A percentile compares a stretch with the other conserved stretches of the same genome.
Conservation (phyloP, 2,329 filamentous ascomycete species). For the Aspergillus udagawae region DNA sequence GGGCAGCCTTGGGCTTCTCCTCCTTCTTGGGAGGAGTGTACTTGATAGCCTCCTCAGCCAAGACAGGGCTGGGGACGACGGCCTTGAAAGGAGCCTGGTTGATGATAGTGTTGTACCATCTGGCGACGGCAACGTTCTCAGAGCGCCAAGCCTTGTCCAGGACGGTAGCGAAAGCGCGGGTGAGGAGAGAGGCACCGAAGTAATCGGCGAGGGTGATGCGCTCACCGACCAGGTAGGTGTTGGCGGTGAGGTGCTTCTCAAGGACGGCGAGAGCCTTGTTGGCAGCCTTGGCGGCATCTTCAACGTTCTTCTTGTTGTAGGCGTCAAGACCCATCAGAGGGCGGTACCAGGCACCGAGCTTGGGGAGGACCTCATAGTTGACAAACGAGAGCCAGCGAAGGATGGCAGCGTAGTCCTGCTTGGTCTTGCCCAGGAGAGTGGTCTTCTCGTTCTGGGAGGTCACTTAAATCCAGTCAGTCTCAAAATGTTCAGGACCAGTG, state of each 20-base stretch:
- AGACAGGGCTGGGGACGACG: constrained; percentile 68
- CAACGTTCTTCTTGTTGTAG: constrained; percentile 98
- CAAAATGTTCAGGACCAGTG: constrained; percentile 7
- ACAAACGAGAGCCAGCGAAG: constrained; percentile 97
- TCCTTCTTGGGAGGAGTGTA: constrained; percentile 71
- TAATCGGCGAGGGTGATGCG: constrained; percentile 94
- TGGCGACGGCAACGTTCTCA: constrained; percentile 77
- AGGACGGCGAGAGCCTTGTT: constrained; percentile 66
- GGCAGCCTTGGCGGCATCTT: constrained; percentile 68
- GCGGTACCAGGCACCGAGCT: constrained; percentile 75
- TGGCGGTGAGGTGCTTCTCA: constrained; percentile 82
- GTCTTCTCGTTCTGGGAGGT: constrained; percentile 99
- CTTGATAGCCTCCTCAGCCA: constrained; percentile 77
- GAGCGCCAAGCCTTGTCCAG: constrained; percentile 86
- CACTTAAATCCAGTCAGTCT: constrained; percentile 54
- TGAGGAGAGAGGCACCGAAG: constrained; percentile 73
- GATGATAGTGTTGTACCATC: constrained; percentile 92
- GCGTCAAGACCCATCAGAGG: constrained; percentile 75
- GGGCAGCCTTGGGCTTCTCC: constrained; percentile 63
- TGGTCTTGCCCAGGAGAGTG: constrained; percentile 97
- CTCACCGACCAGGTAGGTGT: constrained; percentile 98
- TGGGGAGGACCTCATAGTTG: constrained; percentile 78
- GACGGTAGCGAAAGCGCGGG: constrained; percentile 88
- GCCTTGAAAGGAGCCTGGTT: constrained; percentile 89
- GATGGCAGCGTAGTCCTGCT: constrained; percentile 99